Evolutionary conservation across 163 green algal genomes (phyloP).

Genomic region (Volvox carteri): DNA sequence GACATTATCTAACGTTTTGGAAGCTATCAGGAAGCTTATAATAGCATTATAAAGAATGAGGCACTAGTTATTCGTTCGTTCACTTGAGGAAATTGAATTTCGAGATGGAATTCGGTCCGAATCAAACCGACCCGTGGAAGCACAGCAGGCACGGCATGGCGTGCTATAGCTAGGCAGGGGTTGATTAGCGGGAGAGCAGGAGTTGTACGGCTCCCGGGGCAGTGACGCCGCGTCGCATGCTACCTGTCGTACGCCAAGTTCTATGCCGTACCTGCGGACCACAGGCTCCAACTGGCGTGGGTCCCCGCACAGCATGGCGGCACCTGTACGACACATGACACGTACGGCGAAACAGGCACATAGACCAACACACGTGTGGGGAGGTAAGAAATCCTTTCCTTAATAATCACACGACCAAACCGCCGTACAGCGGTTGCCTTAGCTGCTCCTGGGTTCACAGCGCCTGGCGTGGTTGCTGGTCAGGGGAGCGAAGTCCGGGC

Average conservation of each 20-base stretch:
- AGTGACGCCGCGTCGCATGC: background rate
- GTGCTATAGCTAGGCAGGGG: too few species aligned
- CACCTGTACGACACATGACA: conserved; percentile 1
- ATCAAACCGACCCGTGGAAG: background rate
- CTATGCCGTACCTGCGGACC: conserved; percentile 58
- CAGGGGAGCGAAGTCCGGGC: background rate
- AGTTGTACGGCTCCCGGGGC: too few species aligned
- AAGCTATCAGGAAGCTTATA: too few species aligned
- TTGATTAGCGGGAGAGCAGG: too few species aligned
- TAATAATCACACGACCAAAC: background rate
- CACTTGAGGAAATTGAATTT: too few species aligned
- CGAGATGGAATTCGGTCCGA: too few species aligned
- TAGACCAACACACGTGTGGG: background rate
- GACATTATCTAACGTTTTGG: too few species aligned
- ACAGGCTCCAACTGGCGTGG: conserved; percentile 82
- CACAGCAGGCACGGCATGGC: too few species aligned
- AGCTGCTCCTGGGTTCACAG: background rate
- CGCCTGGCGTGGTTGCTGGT: background rate
- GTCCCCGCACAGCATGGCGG: conserved; percentile 68
- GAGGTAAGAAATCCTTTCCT: background rate
- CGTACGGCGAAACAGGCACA: background rate
- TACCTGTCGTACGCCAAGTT: background rate
- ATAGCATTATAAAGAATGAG: too few species aligned
- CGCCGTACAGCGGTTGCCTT: background rate
- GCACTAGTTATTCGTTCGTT: too few species aligned